Percentiles rank a stretch among this genome's conserved stretches.
Evolutionary conservation across 1,284 basidiomycete genomes (phyloP).

Genomic region (Ceratorhiza oryzae-sativae): DNA sequence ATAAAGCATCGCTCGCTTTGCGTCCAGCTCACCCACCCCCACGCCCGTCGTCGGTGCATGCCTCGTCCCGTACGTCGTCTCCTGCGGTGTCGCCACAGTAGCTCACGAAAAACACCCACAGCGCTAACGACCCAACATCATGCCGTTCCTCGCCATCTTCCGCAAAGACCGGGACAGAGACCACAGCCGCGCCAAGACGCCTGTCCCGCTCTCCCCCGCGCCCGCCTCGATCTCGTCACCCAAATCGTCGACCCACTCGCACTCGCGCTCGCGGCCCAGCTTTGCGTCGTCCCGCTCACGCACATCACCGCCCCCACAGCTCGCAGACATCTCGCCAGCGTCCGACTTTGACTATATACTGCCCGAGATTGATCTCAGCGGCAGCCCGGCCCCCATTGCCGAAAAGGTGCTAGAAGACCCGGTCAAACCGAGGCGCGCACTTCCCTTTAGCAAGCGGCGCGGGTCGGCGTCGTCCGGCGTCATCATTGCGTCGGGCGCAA

Average conservation of each 20-base stretch:
- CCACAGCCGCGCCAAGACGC: not conserved
- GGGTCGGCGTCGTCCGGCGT: slow-evolving; percentile 3
- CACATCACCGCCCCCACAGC: slow-evolving; percentile 4
- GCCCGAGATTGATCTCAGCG: not conserved
- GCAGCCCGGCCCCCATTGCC: not conserved
- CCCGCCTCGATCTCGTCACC: not conserved
- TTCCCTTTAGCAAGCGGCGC: slow-evolving; percentile 4
- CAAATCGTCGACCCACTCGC: not conserved
- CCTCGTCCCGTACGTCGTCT: not conserved
- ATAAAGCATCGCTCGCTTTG: not conserved
- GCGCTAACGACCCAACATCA: slow-evolving; percentile 5
- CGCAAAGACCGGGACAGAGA: slow-evolving; percentile 22
- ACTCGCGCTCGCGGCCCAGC: not conserved
- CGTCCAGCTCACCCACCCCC: not conserved
- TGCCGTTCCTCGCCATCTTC: slow-evolving; percentile 33
- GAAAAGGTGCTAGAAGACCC: not conserved
- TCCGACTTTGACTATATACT: slow-evolving; percentile 13
- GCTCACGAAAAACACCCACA: not conserved
- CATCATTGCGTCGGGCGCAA: not conserved
- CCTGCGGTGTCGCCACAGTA: not conserved
- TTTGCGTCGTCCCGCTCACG: not conserved
- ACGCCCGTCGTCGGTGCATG: not conserved
- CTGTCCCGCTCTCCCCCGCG: not conserved
- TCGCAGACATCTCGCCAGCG: slow-evolving; percentile 8
- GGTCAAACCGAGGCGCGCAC: not conserved